These are phyloP conservation scores for Apiotrichum sp. DNA, from an alignment of 1,284 basidiomycete genomes.

Conservation along the genomic window DNA sequence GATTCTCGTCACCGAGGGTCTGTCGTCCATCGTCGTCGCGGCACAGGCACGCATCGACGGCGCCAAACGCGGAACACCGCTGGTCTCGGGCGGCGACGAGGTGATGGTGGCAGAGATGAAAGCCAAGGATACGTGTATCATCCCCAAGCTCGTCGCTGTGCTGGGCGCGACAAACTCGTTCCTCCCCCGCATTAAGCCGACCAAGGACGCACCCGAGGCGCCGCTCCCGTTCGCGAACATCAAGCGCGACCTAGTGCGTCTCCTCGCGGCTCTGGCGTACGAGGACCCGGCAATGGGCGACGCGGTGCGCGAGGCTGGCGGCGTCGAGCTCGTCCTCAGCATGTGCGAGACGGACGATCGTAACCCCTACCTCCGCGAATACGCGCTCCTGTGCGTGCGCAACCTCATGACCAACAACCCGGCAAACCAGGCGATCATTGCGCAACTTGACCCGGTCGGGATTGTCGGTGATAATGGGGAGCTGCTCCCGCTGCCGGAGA, in stretches of 20 bases:
- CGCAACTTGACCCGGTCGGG: constrained; percentile 58
- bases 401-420: constrained; percentile 68
- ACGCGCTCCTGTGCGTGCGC: constrained; percentile 74
- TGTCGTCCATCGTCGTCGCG: constrained; percentile 44
- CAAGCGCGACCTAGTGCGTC: constrained; percentile 60
- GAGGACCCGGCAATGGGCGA: constrained; percentile 63
- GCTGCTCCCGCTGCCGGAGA: constrained; percentile 49
- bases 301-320: constrained; percentile 60
- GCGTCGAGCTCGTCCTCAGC: constrained; percentile 72
- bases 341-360: constrained; percentile 81
- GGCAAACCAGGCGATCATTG: constrained; percentile 72
- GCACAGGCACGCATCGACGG: constrained; percentile 19
- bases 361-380: constrained; percentile 84
- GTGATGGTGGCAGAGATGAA: constrained; percentile 28
- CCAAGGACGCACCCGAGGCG: constrained; percentile 41
- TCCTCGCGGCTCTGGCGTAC: constrained; percentile 67
- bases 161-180: constrained; percentile 64
- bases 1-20: constrained; percentile 64
- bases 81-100: constrained; percentile 16
- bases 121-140: constrained; percentile 48
- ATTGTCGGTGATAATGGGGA: constrained; percentile 56
- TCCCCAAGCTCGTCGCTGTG: constrained; percentile 59
- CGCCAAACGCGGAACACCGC: background rate
- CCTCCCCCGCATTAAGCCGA: constrained; percentile 63
- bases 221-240: constrained; percentile 62